A percentile compares a stretch with the other conserved stretches of the same genome.
These are phyloP conservation scores for Fusarium hostae DNA, from an alignment of 2,329 filamentous ascomycete genomes.

Conservation along the genomic window DNA sequence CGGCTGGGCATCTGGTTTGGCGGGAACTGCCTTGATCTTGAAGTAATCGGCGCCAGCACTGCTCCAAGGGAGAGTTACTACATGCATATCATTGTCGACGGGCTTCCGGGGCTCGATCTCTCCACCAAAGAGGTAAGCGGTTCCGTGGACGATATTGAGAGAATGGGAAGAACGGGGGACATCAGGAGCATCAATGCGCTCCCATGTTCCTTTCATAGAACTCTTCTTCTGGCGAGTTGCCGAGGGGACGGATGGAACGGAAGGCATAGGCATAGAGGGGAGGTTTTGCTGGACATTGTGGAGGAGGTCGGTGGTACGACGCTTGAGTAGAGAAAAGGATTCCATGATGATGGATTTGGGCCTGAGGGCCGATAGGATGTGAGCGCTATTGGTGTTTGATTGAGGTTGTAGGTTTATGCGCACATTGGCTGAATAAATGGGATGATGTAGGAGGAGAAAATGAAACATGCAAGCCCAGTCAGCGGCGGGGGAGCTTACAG, in stretches of 20 bases:
- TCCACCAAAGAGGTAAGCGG: constrained; percentile 79
- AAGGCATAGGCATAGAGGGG: constrained; percentile 53
- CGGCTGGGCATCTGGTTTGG: constrained; percentile 46
- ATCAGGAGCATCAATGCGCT: constrained; percentile 63
- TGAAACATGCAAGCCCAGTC: constrained; percentile 10
- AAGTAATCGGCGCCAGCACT: constrained; percentile 69
- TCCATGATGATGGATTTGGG: constrained; percentile 51
- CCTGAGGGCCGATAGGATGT: constrained; percentile 18
- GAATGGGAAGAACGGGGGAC: constrained; percentile 81
- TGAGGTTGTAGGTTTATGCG: background rate
- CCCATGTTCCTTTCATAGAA: constrained; percentile 68
- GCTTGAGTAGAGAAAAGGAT: constrained; percentile 63
- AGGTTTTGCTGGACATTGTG: constrained; percentile 61
- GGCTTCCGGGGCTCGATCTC: constrained; percentile 74
- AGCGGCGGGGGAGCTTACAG: constrained; percentile 39
- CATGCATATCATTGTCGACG: constrained; percentile 78
- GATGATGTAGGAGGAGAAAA: constrained; percentile 29
- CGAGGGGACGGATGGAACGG: constrained; percentile 50
- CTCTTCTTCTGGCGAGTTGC: constrained; percentile 37
- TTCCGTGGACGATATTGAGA: constrained; percentile 67
- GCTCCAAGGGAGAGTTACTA: constrained; percentile 69
- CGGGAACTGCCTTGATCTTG: constrained; percentile 61
- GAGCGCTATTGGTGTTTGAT: background rate
- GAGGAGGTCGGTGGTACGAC: constrained; percentile 65
- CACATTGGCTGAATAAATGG: background rate